Evolutionary conservation across 1,284 basidiomycete species (phyloP).

Genomic region (Puccinia polysora): DNA sequence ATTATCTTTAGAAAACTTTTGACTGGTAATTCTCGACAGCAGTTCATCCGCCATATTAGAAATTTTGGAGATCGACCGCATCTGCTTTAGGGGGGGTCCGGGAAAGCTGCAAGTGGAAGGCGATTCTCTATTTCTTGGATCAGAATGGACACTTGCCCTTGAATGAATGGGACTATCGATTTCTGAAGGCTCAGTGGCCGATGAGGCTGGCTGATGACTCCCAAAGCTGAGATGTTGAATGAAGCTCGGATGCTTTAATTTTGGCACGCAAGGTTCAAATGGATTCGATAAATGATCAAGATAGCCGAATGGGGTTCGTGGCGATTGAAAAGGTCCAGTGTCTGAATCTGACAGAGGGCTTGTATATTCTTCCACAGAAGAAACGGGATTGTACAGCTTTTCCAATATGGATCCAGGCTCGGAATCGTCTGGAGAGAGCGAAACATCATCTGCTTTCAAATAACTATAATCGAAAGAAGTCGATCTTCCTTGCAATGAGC

Average conservation of each 20-base stretch:
- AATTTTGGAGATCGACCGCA: neutral
- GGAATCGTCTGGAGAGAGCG: neutral
- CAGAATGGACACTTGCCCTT: neutral
- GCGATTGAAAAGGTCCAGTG: slow-evolving; percentile 4
- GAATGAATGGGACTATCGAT: neutral
- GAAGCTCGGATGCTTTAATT: too few relatives aligned
- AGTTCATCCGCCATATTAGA: neutral
- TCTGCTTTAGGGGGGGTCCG: neutral
- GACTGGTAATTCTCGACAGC: neutral
- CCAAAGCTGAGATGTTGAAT: slow-evolving; percentile 8
- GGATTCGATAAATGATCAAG: neutral
- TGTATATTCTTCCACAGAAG: neutral
- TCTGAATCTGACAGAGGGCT: slow-evolving; percentile 17
- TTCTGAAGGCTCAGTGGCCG: neutral
- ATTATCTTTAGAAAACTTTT: neutral
- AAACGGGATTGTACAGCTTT: neutral
- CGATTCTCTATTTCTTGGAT: neutral
- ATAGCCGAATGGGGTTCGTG: slow-evolving; percentile 24
- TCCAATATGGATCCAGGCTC: neutral
- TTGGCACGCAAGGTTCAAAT: neutral
- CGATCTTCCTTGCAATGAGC: too few relatives aligned
- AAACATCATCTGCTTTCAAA: neutral
- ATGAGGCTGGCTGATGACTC: neutral
- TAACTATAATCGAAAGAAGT: too few relatives aligned
- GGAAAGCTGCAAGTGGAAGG: too few relatives aligned